Evolutionary conservation across 345 rosid genomes (phyloP), one percentile per base, ranked within the genome.

Genomic region (Eucalyptus microcorys): DNA sequence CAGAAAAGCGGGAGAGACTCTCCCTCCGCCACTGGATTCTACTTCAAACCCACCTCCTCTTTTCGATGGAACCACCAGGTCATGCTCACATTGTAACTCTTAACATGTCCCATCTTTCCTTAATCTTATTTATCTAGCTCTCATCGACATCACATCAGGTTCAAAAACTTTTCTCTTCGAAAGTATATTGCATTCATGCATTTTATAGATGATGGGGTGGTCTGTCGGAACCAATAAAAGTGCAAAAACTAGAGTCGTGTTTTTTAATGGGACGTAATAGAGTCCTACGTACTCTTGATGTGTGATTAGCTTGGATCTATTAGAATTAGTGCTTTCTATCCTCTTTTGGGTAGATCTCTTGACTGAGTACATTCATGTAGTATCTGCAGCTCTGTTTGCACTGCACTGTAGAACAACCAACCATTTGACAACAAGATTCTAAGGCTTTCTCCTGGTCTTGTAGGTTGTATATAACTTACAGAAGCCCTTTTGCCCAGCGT

Each of bases 401-500:
- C 21, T n/a, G 76, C 5, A 14, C 37, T 64, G 40, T 64, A 15
- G 10, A n/a, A n/a, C 76, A 64, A 8, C 40, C 76, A 15, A n/a
- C 2, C 6, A 64, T n/a, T 64, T 64, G 40, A 64, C 37, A 15
- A 64, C 2, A 15, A 64, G 40, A 64, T 64, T 64, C 40, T 64
- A 32, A n/a, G 37, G 40, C 76, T 64, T 30, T 86, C 86, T 21
- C 76, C 21, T n/a, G 8, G 21, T n/a, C 76, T 85, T 34, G 45
- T 90, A 97, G 99, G 93, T 61, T 96, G 95, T 97, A 96, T 90
- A 93, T 94, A 45, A 59, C 87, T 85, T 93, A 94, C 87, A 4
- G 87, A 19, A 96, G 99, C 90, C 98, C 99, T 42, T 97, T 8
- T 89, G 97, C 97, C 14, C 99, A 96, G 90, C 96, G 99, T 52